Percentiles rank a stretch among this genome's conserved stretches.
phyloP scores from a whole-genome alignment of 345 rosid species.

The Geranium brycei region DNA sequence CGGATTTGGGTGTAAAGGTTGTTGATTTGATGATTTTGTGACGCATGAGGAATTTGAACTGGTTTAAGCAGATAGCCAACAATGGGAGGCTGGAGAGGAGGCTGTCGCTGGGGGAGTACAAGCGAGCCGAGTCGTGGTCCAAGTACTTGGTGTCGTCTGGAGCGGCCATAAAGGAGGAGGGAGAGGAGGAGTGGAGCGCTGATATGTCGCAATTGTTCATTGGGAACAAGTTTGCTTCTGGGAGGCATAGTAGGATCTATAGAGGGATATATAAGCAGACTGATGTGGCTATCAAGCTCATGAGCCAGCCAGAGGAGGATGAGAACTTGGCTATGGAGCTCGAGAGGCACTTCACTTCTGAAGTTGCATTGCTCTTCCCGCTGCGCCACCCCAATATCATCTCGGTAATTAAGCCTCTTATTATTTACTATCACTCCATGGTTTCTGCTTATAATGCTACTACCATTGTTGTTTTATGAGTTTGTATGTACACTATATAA shows the following conservation, averaged over 20 bases:
- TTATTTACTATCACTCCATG: background rate
- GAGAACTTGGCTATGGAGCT: constrained; percentile 43
- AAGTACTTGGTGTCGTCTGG: constrained; percentile 70
- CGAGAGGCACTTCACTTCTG: constrained; percentile 62
- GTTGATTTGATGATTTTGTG: constrained; percentile 24
- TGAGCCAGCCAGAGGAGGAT: constrained; percentile 70
- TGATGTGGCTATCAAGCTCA: constrained; percentile 65
- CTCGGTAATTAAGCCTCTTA: constrained; percentile 29
- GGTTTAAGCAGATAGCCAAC: constrained; percentile 46
- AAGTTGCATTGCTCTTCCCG: constrained; percentile 51
- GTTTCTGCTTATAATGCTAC: too few relatives aligned
- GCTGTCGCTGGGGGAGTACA: constrained; percentile 62
- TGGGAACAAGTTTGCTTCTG: constrained; percentile 60
- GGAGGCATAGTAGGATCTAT: constrained; percentile 71
- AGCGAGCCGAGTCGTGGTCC: constrained; percentile 63
- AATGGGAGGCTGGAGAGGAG: constrained; percentile 38
- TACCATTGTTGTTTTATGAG: too few relatives aligned
- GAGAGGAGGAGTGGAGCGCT: constrained; percentile 63
- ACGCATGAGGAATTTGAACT: constrained; percentile 47
- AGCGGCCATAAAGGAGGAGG: constrained; percentile 59
- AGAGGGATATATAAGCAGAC: constrained; percentile 57
- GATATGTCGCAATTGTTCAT: constrained; percentile 66
- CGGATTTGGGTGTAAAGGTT: constrained; percentile 9
- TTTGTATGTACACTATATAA: too few relatives aligned
- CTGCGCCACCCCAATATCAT: constrained; percentile 54